Conservation (phyloP, 1,139 yeast species). For the Geotrichum carabidarum region DNA sequence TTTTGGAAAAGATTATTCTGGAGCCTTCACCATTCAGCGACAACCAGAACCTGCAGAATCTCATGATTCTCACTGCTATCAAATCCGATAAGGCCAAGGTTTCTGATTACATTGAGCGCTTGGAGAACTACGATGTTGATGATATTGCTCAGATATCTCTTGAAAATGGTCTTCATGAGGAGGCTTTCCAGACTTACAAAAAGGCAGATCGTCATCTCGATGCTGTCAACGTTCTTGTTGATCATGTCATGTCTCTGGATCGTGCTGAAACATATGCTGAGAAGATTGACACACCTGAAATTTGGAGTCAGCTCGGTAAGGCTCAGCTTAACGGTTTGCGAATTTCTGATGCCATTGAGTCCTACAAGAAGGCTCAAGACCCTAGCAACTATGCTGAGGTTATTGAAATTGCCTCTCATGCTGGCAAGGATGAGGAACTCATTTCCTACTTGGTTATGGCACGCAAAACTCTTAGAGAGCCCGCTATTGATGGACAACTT, state of each 20-base stretch:
- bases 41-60: constrained; percentile 89
- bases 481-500: constrained; percentile 86
- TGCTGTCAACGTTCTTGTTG: constrained; percentile 88
- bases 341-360: constrained; percentile 83
- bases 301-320: constrained; percentile 93
- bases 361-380: constrained; percentile 79
- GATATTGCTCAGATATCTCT: constrained; percentile 92
- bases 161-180: constrained; percentile 84
- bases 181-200: constrained; percentile 89
- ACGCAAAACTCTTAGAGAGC: constrained; percentile 87
- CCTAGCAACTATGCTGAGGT: constrained; percentile 88
- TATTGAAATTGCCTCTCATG: constrained; percentile 91
- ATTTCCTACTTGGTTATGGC: constrained; percentile 87
- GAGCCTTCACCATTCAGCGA: constrained; percentile 97
- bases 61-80: constrained; percentile 87
- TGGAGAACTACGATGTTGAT: constrained; percentile 85
- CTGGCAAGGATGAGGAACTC: constrained; percentile 93
- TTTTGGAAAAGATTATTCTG: constrained; percentile 87
- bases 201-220: constrained; percentile 72
- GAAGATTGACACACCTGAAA: constrained; percentile 73
- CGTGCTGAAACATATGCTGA: constrained; percentile 94
- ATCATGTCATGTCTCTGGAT: constrained; percentile 87
- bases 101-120: constrained; percentile 73
- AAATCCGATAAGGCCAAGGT: constrained; percentile 91
- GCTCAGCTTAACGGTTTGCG: constrained; percentile 95